Base-by-base conservation (phyloP, 495 filamentous ascomycete species). In the Talaromyces trachyspermus region DNA sequence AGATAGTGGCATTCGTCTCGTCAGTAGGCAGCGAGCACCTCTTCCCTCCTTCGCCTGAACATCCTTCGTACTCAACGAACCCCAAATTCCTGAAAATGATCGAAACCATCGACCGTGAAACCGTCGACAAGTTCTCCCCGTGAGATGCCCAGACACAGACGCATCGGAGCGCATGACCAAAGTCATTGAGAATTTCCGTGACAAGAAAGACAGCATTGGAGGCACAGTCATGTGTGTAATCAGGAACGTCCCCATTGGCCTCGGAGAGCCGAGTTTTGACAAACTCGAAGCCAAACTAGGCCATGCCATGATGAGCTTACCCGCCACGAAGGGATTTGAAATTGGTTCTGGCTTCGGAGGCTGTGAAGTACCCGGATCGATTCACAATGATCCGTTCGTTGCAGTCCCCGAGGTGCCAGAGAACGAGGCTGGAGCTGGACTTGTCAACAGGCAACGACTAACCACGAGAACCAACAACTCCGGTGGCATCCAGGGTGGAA, bases 181-280 rank as follows among this genome's bases (percentile, higher is more conserved):
- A 17, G 65, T 81, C 45, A 89, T 98, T 55, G 86, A 84, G 50
- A 75, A 80, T 8, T 95, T 82, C 75, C 77, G 84, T 27, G 87
- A 95, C 59, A 75, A 76, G 54, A 52, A 68, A 48, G 91, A 98
- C 72, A 94, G 87, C 68, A 96, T 96, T 54, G 92, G 92, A 48
- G 92, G 92, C 29, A 95, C 88, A 12, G 91, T 98, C 2, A 95
- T 89, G 20, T 98, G 92, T 63, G 89, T 97, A 10, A 94, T 98
- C 61, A 81, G 86, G 57, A 95, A 96, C 56, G 79, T 83, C 2
- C 92, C 92, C 14, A 76, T 77, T 42, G 94, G 92, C 1, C 76
- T 98, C 2, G 92, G 92, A 30, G 92, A 98, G 73, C 92, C 92
- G 5, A 85, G 80, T 64, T 98, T 98, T 68, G 89, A 95, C 62